Percentiles rank a stretch among this genome's conserved stretches.
Conservation (phyloP, 2,329 filamentous ascomycete genomes). For the Aureobasidium sp. region DNA sequence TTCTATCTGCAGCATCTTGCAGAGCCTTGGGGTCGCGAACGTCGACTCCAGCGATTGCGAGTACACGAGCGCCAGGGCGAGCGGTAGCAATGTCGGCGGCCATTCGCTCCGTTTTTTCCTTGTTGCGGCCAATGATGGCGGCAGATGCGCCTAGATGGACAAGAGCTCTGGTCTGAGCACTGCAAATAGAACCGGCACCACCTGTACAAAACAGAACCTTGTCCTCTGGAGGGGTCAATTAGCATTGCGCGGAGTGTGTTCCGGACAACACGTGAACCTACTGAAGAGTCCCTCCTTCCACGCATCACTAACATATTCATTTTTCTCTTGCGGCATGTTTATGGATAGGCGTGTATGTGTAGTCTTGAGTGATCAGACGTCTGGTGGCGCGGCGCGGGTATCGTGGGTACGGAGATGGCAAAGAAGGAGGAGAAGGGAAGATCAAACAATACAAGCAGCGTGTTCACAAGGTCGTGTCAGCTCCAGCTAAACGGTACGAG, state of each 20-base stretch:
- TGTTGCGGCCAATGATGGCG: constrained; percentile 85
- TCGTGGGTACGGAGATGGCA: not conserved
- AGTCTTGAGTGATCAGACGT: not conserved
- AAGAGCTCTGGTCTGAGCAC: constrained; percentile 82
- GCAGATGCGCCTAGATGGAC: constrained; percentile 88
- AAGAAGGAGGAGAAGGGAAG: not conserved
- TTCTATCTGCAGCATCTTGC: constrained; percentile 66
- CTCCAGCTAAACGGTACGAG: not conserved
- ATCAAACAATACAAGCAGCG: not conserved
- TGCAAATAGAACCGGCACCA: constrained; percentile 88
- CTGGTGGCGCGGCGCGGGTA: not conserved
- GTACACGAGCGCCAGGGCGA: constrained; percentile 69
- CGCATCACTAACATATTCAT: constrained; percentile 69
- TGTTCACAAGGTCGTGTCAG: constrained; percentile 3
- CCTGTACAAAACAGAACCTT: constrained; percentile 95
- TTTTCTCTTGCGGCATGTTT: constrained; percentile 60
- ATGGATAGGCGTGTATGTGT: not conserved
- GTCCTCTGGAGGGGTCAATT: constrained; percentile 46
- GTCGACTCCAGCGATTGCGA: constrained; percentile 68
- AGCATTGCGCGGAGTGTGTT: not conserved
- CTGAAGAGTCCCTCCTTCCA: constrained; percentile 87
- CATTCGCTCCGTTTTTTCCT: constrained; percentile 73
- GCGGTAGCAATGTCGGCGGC: constrained; percentile 77
- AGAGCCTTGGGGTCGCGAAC: constrained; percentile 62
- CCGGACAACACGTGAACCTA: constrained; percentile 30